Evolutionary conservation across 192 early-diverging fungal species (phyloP).

Genomic region (Coemansia sp.): DNA sequence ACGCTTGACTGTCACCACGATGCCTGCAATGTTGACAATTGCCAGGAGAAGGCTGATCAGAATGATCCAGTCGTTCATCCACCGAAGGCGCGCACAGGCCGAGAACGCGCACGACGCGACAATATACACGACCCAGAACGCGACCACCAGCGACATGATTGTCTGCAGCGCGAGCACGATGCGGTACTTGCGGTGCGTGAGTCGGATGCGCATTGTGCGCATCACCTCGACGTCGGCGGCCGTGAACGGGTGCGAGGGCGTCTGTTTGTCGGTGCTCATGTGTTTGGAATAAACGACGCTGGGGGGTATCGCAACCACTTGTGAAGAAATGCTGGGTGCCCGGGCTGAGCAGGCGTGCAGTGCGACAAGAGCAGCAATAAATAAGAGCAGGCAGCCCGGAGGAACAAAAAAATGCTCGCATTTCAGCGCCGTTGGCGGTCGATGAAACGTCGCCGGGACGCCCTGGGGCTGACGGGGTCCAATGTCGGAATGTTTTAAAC

Average conservation of each 20-base stretch:
- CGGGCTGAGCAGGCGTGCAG: too few species aligned
- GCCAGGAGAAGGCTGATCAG: conserved; percentile 33
- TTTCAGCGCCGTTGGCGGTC: too few species aligned
- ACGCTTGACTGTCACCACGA: conserved; percentile 32
- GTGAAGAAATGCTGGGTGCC: background rate
- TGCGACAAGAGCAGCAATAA: too few species aligned
- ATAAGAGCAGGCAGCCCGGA: too few species aligned
- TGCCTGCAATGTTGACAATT: conserved; percentile 27
- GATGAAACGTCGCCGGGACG: too few species aligned
- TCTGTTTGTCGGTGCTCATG: conserved; percentile 17
- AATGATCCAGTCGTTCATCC: conserved; percentile 48
- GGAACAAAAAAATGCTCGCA: background rate
- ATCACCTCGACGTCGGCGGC: conserved; percentile 46
- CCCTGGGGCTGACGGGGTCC: too few species aligned
- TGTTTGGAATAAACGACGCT: background rate
- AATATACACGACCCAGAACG: conserved; percentile 34
- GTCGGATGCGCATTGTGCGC: conserved; percentile 47
- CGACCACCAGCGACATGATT: conserved; percentile 21
- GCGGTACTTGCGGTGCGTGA: conserved; percentile 40
- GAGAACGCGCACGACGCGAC: conserved; percentile 20
- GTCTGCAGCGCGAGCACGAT: conserved; percentile 29
- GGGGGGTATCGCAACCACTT: too few species aligned
- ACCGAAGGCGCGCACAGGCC: conserved; percentile 7
- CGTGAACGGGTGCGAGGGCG: conserved; percentile 45
- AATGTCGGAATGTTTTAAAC: background rate